Evolutionary conservation across 2,329 filamentous ascomycete genomes (phyloP).

Genomic region (Seiridium cupressi): DNA sequence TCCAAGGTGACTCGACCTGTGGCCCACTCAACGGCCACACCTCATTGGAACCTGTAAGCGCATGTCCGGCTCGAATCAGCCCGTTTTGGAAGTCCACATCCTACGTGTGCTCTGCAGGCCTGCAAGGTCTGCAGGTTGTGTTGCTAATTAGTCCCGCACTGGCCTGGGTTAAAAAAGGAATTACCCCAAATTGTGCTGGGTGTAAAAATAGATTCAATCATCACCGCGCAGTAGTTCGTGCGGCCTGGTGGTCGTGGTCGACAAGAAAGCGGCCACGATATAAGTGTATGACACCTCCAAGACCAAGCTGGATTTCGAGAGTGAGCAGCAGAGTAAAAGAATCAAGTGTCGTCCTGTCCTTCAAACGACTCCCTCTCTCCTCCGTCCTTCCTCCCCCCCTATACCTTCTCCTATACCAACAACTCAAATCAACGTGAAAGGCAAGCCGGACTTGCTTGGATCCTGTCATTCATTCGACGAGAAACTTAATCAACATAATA

Average conservation of each 20-base stretch:
- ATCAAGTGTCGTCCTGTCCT: constrained; percentile 49
- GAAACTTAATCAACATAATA: constrained; percentile 39
- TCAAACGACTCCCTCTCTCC: constrained; percentile 32
- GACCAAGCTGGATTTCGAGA: constrained; percentile 36
- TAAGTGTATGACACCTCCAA: constrained; percentile 54
- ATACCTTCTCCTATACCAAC: constrained; percentile 24
- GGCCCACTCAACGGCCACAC: constrained; percentile 25
- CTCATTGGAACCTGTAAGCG: constrained; percentile 49
- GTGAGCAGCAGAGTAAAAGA: constrained; percentile 40
- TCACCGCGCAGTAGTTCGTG: constrained; percentile 25
- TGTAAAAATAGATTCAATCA: constrained; percentile 43
- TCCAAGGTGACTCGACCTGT: constrained; percentile 19
- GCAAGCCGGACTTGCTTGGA: constrained; percentile 62
- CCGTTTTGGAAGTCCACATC: constrained; percentile 25
- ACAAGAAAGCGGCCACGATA: constrained; percentile 49
- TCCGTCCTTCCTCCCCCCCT: constrained; percentile 31
- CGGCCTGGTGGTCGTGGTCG: constrained; percentile 30
- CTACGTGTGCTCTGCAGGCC: background rate
- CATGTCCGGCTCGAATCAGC: constrained; percentile 29
- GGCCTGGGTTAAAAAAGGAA: constrained; percentile 38
- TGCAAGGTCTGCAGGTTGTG: constrained; percentile 18
- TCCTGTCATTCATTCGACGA: constrained; percentile 48
- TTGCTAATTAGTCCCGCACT: constrained; percentile 30
- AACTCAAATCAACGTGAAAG: constrained; percentile 37
- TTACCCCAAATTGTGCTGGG: constrained; percentile 35